Percentiles rank a stretch among this genome's conserved stretches.
These are phyloP conservation scores for Ligustrum vulgare DNA, from an alignment of 257 asterid species.

Conservation along the genomic window DNA sequence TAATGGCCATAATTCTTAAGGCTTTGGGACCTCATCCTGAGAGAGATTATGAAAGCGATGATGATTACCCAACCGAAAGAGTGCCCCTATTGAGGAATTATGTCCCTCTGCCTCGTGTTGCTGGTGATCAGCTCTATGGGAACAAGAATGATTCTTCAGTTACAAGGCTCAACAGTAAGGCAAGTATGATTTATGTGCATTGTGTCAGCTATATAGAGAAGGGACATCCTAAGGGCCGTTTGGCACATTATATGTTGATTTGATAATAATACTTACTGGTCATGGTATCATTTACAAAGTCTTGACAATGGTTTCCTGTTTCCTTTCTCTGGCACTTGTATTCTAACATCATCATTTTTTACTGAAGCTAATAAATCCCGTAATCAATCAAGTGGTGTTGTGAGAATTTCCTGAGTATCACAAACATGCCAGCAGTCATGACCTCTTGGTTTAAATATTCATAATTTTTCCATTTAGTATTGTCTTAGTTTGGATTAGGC, in stretches of 20 bases:
- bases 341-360: background rate
- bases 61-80: slow-evolving; percentile 75
- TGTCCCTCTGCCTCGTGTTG: slow-evolving; percentile 65
- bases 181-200: slow-evolving; percentile 22
- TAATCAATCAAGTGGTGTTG: background rate
- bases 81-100: slow-evolving; percentile 83
- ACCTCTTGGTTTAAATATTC: background rate
- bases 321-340: background rate
- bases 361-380: background rate
- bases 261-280: background rate
- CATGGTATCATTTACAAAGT: background rate
- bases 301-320: background rate
- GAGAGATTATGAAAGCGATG: slow-evolving; percentile 90
- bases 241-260: background rate
- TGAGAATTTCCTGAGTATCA: background rate
- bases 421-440: background rate
- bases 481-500: background rate
- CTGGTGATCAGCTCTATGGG: slow-evolving; percentile 58
- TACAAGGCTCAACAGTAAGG: slow-evolving; percentile 71
- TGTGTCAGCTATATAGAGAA: background rate
- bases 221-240: background rate
- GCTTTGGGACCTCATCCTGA: slow-evolving; percentile 80
- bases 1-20: slow-evolving; percentile 82
- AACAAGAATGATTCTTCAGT: slow-evolving; percentile 63
- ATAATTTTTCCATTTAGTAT: background rate